Percentiles rank a stretch among this genome's conserved stretches.
Evolutionary conservation across 192 early-diverging fungal genomes (phyloP).

Genomic region (Spizellomyces punctatus): DNA sequence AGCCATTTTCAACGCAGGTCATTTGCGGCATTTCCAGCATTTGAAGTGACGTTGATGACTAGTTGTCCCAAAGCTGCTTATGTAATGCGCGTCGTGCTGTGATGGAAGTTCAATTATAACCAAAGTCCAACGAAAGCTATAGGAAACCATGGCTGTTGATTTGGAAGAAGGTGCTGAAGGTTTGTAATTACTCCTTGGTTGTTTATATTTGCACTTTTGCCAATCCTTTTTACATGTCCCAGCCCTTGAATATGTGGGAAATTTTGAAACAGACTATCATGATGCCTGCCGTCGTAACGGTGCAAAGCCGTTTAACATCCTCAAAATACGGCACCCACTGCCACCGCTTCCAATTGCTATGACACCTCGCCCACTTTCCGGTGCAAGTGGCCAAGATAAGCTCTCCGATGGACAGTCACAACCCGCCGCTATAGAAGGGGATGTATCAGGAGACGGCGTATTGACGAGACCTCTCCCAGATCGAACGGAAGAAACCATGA

Average conservation of each 20-base stretch:
- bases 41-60: no score
- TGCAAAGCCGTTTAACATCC: slow-evolving; percentile 33
- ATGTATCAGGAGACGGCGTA: not conserved
- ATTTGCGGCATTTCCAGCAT: no score
- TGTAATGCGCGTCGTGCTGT: no score
- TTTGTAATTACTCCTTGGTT: no score
- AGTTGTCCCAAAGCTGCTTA: no score
- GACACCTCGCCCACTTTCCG: slow-evolving; percentile 10
- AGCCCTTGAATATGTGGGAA: slow-evolving; percentile 38
- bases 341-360: slow-evolving; percentile 49
- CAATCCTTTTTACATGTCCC: not conserved
- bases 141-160: no score
- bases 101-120: no score
- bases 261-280: slow-evolving; percentile 45
- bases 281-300: slow-evolving; percentile 36
- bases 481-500: not conserved
- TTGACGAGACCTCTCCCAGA: not conserved
- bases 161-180: no score
- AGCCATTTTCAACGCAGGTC: no score
- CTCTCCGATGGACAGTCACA: not conserved
- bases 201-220: no score
- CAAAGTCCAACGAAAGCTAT: no score
- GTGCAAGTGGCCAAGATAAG: not conserved
- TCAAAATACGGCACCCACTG: slow-evolving; percentile 38
- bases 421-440: no score